These are phyloP conservation scores for Trichoderma gracile DNA, from an alignment of 2,329 filamentous ascomycete species.

Conservation along the genomic window DNA sequence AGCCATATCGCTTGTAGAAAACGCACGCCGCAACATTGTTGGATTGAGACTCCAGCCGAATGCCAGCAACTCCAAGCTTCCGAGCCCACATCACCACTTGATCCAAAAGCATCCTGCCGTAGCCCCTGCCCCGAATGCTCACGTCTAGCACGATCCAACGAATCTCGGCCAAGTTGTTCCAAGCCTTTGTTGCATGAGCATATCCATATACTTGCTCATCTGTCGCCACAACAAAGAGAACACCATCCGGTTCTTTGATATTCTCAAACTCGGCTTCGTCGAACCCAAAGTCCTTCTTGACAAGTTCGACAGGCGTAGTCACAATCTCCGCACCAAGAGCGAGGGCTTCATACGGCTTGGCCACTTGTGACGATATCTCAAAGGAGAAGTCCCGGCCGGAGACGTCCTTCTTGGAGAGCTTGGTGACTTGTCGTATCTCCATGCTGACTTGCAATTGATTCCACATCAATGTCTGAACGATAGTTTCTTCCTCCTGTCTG, in stretches of 20 bases:
- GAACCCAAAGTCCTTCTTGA: slow-evolving; percentile 17
- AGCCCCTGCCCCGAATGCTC: slow-evolving; percentile 25
- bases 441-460: no score
- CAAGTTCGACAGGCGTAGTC: neutral
- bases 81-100: slow-evolving; percentile 27
- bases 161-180: slow-evolving; percentile 30
- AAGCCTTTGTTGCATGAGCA: slow-evolving; percentile 24
- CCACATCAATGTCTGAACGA: no score
- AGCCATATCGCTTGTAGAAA: slow-evolving; percentile 28
- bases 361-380: slow-evolving; percentile 25
- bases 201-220: slow-evolving; percentile 26
- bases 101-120: slow-evolving; percentile 24
- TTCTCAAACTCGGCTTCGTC: slow-evolving; percentile 19
- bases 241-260: neutral
- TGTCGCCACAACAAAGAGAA: neutral
- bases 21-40: slow-evolving; percentile 28
- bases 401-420: slow-evolving; percentile 22
- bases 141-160: slow-evolving; percentile 27
- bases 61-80: slow-evolving; percentile 18
- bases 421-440: slow-evolving; percentile 18
- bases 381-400: slow-evolving; percentile 28
- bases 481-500: no score
- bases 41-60: slow-evolving; percentile 27
- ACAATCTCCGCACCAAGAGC: slow-evolving; percentile 14
- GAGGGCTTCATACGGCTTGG: slow-evolving; percentile 26